These are phyloP conservation scores for Oryza coarctata DNA, from an alignment of 176 grass and related monocot genomes.

Conservation along the genomic window DNA sequence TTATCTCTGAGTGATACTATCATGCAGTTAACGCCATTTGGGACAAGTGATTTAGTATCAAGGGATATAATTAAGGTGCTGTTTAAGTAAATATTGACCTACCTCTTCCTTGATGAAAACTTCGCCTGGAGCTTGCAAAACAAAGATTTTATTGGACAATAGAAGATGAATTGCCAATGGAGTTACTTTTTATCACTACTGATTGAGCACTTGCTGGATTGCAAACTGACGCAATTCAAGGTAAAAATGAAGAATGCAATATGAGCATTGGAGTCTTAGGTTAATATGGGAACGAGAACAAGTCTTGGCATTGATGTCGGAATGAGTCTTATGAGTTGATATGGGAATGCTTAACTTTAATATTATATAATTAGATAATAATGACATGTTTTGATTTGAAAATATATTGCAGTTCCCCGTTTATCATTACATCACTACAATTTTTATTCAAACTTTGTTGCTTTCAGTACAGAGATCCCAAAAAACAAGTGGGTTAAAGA, in stretches of 20 bases:
- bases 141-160: background rate
- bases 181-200: background rate
- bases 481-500: background rate
- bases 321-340: no score
- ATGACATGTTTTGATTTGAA: conserved; percentile 37
- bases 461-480: background rate
- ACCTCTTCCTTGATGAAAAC: background rate
- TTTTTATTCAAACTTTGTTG: conserved; percentile 6
- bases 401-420: conserved; percentile 29
- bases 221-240: background rate
- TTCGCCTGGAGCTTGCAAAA: background rate
- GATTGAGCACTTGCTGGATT: background rate
- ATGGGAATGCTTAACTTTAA: background rate
- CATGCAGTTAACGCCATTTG: background rate
- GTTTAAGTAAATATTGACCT: background rate
- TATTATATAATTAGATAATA: conserved; percentile 20
- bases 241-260: background rate
- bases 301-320: no score
- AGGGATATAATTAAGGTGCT: background rate
- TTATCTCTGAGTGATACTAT: no score
- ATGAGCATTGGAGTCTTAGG: background rate
- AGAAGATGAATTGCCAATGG: background rate
- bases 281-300: no score
- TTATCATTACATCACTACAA: background rate
- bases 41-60: background rate